A percentile compares a stretch with the other conserved stretches of the same genome.
Evolutionary conservation across 1,284 basidiomycete genomes (phyloP).

Genomic region (Irpex rosettiformis): DNA sequence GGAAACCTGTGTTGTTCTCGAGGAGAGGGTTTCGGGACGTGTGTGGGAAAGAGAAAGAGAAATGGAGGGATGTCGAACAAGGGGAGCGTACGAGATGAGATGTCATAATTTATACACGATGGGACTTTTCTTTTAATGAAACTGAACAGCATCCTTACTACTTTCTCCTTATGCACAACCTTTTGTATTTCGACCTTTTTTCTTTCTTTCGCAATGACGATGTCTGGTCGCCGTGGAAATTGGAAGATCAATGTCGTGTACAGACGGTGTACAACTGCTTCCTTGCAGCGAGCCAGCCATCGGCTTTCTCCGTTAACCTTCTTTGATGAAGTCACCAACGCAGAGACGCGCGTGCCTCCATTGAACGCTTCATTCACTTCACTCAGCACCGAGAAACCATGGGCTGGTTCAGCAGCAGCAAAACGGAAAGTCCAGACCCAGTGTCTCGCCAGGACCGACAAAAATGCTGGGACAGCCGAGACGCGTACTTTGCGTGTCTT

Average conservation of each 20-base stretch:
- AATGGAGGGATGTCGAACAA: not conserved
- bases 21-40: not conserved
- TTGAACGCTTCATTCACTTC: too few relatives aligned
- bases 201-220: too few relatives aligned
- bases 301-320: not conserved
- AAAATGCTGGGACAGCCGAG: constrained; percentile 75
- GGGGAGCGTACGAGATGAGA: not conserved
- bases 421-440: constrained; percentile 37
- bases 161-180: too few relatives aligned
- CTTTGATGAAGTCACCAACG: not conserved
- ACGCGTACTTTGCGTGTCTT: constrained; percentile 75
- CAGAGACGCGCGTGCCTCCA: not conserved
- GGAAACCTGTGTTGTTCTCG: not conserved
- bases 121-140: too few relatives aligned
- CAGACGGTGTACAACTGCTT: too few relatives aligned
- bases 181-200: too few relatives aligned
- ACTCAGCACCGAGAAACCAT: too few relatives aligned
- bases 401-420: constrained; percentile 32
- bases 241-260: too few relatives aligned
- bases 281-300: not conserved
- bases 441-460: constrained; percentile 54
- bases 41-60: not conserved
- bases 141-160: too few relatives aligned
- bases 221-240: too few relatives aligned
- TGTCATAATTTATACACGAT: not conserved